Evolutionary conservation across 225 moss, liverwort and hornwort species (phyloP).

Genomic region (Physcomitrium patens): DNA sequence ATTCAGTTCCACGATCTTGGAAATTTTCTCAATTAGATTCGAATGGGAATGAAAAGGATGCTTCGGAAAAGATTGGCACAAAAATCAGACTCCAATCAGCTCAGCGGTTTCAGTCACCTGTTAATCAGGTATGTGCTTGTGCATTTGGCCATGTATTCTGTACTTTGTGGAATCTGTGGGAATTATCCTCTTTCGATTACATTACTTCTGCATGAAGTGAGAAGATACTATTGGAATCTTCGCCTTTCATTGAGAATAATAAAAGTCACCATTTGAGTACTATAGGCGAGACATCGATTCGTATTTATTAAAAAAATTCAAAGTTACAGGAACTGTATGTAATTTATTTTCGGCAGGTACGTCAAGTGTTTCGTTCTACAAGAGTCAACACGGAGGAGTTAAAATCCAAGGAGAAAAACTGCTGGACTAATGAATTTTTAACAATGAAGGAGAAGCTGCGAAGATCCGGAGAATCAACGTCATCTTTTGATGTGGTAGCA

Average conservation of each 20-base stretch:
- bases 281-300: conserved; percentile 3
- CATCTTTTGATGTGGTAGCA: conserved; percentile 34
- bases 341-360: conserved; percentile 33
- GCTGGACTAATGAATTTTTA: conserved; percentile 18
- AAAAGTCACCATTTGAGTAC: conserved; percentile 1
- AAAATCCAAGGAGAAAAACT: conserved; percentile 20
- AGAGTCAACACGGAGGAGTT: conserved; percentile 27
- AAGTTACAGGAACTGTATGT: not conserved
- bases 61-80: too few species aligned
- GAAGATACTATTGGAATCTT: conserved; percentile 4
- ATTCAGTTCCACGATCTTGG: too few species aligned
- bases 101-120: too few species aligned
- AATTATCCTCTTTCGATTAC: conserved; percentile 1
- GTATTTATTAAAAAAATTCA: conserved; percentile 2
- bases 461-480: conserved; percentile 29
- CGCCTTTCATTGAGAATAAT: not conserved
- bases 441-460: conserved; percentile 38
- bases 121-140: too few species aligned
- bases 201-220: not conserved
- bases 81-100: too few species aligned
- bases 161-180: conserved; percentile 6
- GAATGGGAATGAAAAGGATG: too few species aligned
- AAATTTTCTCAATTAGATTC: too few species aligned
- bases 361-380: conserved; percentile 25
- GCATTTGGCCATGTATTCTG: not conserved